Evolutionary conservation across 306 rosid genomes (phyloP).

Genomic region (Lotus japonicus): DNA sequence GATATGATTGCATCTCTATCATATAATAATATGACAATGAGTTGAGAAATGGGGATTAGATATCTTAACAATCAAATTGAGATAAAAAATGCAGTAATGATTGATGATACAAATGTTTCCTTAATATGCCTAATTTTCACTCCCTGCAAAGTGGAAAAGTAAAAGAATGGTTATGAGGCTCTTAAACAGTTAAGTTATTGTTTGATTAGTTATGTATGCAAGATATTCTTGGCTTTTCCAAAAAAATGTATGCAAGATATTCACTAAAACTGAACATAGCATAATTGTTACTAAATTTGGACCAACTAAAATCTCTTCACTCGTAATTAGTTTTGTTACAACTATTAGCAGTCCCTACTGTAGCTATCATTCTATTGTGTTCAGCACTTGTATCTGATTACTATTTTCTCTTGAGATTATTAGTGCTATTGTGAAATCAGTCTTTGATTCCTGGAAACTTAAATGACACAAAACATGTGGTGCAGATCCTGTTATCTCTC

Average conservation of each 20-base stretch:
- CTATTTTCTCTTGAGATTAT: not conserved
- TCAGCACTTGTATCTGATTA: not conserved
- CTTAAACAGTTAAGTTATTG: too few relatives aligned
- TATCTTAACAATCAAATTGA: not conserved
- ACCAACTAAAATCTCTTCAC: too few relatives aligned
- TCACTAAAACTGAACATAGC: too few relatives aligned
- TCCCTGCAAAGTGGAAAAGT: too few relatives aligned
- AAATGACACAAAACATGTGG: slow-evolving; percentile 12
- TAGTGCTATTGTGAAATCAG: not conserved
- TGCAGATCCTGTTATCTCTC: slow-evolving; percentile 63
- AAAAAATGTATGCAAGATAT: too few relatives aligned
- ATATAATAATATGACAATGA: not conserved
- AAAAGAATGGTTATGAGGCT: too few relatives aligned
- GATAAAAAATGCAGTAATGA: not conserved
- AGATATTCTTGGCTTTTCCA: too few relatives aligned
- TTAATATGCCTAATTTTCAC: too few relatives aligned
- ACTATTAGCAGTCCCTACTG: not conserved
- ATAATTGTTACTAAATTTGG: too few relatives aligned
- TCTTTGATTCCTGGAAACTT: slow-evolving; percentile 15
- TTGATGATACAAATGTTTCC: not conserved
- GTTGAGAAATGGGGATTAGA: not conserved
- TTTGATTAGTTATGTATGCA: too few relatives aligned
- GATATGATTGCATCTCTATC: not conserved
- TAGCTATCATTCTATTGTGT: not conserved
- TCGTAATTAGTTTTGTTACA: too few relatives aligned